Evolutionary conservation across 345 rosid species (phyloP).

Genomic region (Eucalyptus cladocalyx): DNA sequence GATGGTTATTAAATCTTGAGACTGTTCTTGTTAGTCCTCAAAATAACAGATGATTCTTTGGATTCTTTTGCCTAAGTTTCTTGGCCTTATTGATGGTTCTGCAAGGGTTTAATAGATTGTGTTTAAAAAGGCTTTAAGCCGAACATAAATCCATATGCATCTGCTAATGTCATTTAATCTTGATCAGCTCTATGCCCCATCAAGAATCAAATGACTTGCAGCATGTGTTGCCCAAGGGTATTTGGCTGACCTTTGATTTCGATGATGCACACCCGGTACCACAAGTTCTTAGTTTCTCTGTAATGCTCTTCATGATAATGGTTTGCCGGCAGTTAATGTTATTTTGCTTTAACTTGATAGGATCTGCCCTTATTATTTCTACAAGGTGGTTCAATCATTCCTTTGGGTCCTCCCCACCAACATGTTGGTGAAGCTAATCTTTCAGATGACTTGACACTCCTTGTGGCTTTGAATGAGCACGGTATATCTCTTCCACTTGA

Average conservation of each 20-base stretch:
- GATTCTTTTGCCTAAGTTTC: background rate
- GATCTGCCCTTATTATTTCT: constrained; percentile 78
- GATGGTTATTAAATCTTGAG: background rate
- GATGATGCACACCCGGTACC: constrained; percentile 82
- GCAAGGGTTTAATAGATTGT: background rate
- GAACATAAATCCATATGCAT: background rate
- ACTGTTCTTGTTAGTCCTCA: background rate
- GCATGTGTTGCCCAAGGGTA: constrained; percentile 53
- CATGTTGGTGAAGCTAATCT: constrained; percentile 53
- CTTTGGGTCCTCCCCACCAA: constrained; percentile 53
- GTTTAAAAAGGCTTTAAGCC: background rate
- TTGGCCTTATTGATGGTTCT: background rate
- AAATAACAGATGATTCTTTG: background rate
- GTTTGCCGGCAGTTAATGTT: background rate
- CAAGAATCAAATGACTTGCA: constrained; percentile 35
- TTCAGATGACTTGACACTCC: constrained; percentile 66
- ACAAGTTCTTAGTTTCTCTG: background rate
- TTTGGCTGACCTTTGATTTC: constrained; percentile 73
- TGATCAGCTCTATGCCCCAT: constrained; percentile 34
- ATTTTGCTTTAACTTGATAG: constrained; percentile 15
- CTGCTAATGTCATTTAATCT: background rate
- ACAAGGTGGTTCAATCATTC: constrained; percentile 85
- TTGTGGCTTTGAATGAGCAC: constrained; percentile 70
- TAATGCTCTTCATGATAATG: background rate
- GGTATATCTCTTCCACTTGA: constrained; percentile 30